These are phyloP conservation scores for Pseudognaphalium luteoalbum DNA, from an alignment of 129 eudicot genomes.

Conservation along the genomic window DNA sequence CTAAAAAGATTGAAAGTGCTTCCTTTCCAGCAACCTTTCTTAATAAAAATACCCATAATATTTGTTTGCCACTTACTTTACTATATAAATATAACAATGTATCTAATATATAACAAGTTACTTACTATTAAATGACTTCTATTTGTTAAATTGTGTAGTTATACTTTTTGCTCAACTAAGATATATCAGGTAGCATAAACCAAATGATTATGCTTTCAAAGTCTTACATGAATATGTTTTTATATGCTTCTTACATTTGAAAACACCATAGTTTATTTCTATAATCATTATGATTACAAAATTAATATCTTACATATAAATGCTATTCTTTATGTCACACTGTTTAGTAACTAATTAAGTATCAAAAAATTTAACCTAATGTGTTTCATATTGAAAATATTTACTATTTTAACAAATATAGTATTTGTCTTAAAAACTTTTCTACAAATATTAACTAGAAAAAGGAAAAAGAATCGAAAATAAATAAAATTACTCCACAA, in stretches of 20 bases:
- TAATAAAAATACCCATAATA: background rate
- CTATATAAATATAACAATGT: background rate
- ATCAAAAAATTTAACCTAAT: background rate
- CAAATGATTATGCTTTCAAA: background rate
- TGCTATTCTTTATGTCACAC: no score
- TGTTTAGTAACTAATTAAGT: background rate
- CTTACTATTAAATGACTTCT: background rate
- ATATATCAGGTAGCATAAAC: background rate
- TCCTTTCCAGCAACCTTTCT: slow-evolving; percentile 13
- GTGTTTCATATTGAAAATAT: background rate
- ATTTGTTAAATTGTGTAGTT: background rate
- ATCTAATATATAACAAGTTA: no score
- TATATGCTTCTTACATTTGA: background rate
- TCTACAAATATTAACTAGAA: background rate
- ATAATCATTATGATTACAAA: no score
- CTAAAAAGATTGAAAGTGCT: slow-evolving; percentile 7
- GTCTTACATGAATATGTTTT: background rate
- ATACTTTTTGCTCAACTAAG: background rate
- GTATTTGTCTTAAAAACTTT: background rate
- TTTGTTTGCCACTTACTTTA: background rate
- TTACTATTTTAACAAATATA: background rate
- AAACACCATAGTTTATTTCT: background rate
- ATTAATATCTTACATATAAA: no score
- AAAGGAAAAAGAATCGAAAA: background rate
- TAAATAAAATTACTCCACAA: background rate